Percentiles rank a stretch among this genome's conserved stretches.
Evolutionary conservation across 2,329 filamentous ascomycete genomes (phyloP).

Genomic region (Trichophyton equinum): DNA sequence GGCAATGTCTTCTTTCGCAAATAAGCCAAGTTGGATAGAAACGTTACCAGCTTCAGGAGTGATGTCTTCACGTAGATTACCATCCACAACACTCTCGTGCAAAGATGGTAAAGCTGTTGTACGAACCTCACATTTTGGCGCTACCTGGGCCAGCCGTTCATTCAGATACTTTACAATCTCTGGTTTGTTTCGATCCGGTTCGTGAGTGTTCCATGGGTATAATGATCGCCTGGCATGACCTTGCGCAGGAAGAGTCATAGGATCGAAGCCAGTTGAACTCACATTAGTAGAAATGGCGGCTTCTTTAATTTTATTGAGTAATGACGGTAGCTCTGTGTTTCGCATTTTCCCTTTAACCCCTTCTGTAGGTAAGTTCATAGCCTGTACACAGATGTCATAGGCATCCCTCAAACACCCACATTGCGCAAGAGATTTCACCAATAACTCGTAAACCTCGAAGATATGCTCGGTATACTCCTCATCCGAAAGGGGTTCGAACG

Average conservation of each 20-base stretch:
- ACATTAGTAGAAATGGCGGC: constrained; percentile 12
- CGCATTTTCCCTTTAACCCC: constrained; percentile 5
- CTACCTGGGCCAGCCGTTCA: constrained; percentile 51
- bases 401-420: constrained; percentile 33
- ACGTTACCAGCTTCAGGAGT: constrained; percentile 25
- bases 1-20: constrained; percentile 68
- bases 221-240: constrained; percentile 40
- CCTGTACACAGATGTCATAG: constrained; percentile 28
- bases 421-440: constrained; percentile 26
- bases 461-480: constrained; percentile 17
- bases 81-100: constrained; percentile 26
- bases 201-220: constrained; percentile 51
- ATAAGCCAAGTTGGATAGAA: constrained; percentile 70
- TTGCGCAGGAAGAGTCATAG: constrained; percentile 24
- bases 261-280: constrained; percentile 18
- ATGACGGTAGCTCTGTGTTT: constrained; percentile 15
- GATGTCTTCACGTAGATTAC: constrained; percentile 9
- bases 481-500: constrained; percentile 11
- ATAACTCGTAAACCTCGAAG: constrained; percentile 25
- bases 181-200: constrained; percentile 45
- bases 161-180: constrained; percentile 58
- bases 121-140: constrained; percentile 69
- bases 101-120: constrained; percentile 65
- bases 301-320: constrained; percentile 21
- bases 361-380: constrained; percentile 16